Evolutionary conservation across 257 asterid genomes (phyloP), one percentile per base, ranked within the genome.

Genomic region (Rhazya stricta): DNA sequence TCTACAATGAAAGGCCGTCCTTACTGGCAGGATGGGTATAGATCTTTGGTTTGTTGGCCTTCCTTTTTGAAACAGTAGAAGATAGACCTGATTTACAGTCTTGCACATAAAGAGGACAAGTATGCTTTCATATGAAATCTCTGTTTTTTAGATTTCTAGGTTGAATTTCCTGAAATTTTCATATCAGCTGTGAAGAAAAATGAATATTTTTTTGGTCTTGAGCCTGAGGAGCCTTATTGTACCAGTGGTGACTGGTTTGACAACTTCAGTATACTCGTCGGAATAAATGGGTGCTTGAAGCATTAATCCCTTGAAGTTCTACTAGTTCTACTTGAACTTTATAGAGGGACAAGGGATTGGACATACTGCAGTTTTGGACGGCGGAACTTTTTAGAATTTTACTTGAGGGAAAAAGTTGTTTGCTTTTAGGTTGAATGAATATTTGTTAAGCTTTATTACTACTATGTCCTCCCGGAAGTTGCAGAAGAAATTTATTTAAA

Each of bases 401-500:
- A 19, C 8, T 21, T 5, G 11, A n/a, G 10, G 62, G 12, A 18
- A 21, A 19, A 18, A 5, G 9, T 54, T 25, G 30, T n/a, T 54
- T 54, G 9, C 18, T 16, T 27, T 29, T 39, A 10, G 19, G 16
- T n/a, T 7, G 5, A 60, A 12, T 11, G 34, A 7, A 19, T 46
- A 60, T 25, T 37, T 27, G 29, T 3, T 0, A 41, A 18, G 29
- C 32, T 7, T 8, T 42, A 8, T 16, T 0, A 0, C 6, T 43
- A 48, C 9, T 9, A 12, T 54, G 0, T 6, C 29, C 62, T 61
- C 36, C 41, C 36, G 23, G 6, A 9, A 51, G n/a, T 56, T 51
- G 65, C 32, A 71, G 23, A 53, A 32, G 46, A 79, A 45, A 45
- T 37, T 27, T 27, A 69, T 19, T 79, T 51, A 18, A 19, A 27